phyloP scores from a whole-genome alignment of 768 basidiomycete species.

The Panellus pusillus region DNA sequence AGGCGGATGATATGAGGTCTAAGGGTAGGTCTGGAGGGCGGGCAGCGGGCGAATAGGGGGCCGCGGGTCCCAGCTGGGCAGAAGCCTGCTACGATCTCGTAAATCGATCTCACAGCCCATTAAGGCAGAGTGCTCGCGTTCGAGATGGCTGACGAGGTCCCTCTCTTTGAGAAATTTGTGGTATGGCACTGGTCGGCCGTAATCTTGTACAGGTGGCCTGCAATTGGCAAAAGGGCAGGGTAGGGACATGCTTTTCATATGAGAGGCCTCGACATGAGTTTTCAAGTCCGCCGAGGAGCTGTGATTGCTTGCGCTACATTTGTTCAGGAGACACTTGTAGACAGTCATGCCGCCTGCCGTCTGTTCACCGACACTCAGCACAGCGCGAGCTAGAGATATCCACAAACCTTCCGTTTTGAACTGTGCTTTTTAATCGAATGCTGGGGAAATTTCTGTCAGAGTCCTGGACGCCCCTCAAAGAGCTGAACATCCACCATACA shows the following conservation, averaged over 20 bases:
- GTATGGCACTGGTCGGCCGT: neutral
- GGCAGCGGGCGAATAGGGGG: constrained; percentile 6
- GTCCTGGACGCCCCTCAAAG: too few relatives aligned
- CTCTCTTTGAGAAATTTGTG: constrained; percentile 9
- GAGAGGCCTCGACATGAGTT: constrained; percentile 9
- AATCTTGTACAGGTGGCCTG: neutral
- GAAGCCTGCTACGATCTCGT: neutral
- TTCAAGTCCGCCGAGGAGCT: neutral
- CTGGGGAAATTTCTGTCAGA: neutral
- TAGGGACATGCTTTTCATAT: constrained; percentile 15
- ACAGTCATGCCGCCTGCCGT: neutral
- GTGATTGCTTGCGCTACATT: constrained; percentile 9
- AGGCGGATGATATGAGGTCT: neutral
- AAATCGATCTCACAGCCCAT: constrained; percentile 6
- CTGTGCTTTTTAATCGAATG: constrained; percentile 9
- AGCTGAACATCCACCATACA: constrained; percentile 1
- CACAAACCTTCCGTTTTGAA: constrained; percentile 1
- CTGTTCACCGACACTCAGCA: neutral
- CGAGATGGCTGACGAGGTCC: constrained; percentile 16
- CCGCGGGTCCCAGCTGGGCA: constrained; percentile 11
- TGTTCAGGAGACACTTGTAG: constrained; percentile 5
- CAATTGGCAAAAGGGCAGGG: constrained; percentile 18
- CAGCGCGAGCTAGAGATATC: neutral
- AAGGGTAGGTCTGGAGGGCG: constrained; percentile 11
- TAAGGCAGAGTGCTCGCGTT: neutral